phyloP scores from a whole-genome alignment of 139 green algal species.

The Tetratostichococcus sp. region DNA sequence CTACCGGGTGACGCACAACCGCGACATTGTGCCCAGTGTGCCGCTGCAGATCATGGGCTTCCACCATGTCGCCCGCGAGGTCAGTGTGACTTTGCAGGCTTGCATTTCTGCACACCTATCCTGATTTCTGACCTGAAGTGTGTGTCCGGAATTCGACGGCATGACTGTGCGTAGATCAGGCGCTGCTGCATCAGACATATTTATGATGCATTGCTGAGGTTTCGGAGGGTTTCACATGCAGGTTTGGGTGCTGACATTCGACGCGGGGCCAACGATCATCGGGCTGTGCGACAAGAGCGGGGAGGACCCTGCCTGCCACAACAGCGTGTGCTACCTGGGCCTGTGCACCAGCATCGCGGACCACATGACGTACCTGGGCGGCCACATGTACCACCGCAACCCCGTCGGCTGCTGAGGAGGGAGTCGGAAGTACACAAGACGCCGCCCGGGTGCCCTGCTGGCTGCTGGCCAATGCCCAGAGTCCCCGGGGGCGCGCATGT shows the following conservation, averaged over 20 bases:
- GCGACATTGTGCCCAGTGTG: conserved; percentile 84
- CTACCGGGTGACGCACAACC: conserved; percentile 83
- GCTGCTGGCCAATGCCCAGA: too few relatives aligned
- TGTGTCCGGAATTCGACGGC: too few relatives aligned
- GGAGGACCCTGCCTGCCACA: conserved; percentile 82
- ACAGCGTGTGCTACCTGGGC: conserved; percentile 73
- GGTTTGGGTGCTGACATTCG: conserved; percentile 68
- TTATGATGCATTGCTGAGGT: too few relatives aligned
- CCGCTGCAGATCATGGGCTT: conserved; percentile 69
- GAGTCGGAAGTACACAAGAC: too few relatives aligned
- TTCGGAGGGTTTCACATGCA: conserved; percentile 5
- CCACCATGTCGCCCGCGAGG: conserved; percentile 60
- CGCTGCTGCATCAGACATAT: too few relatives aligned
- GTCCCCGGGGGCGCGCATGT: conserved; percentile 69
- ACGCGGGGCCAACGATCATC: conserved; percentile 22
- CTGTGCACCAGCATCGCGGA: conserved; percentile 77
- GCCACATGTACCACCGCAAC: conserved; percentile 55
- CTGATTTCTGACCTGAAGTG: too few relatives aligned
- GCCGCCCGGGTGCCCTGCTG: too few relatives aligned
- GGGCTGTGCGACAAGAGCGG: conserved; percentile 70
- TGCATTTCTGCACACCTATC: too few relatives aligned
- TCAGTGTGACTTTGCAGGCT: conserved; percentile 3
- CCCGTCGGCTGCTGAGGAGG: conserved; percentile 34
- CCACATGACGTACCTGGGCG: conserved; percentile 72
- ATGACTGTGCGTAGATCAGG: too few relatives aligned